Evolutionary conservation across 1,284 basidiomycete genomes (phyloP).

Genomic region (Puccinia hordei): DNA sequence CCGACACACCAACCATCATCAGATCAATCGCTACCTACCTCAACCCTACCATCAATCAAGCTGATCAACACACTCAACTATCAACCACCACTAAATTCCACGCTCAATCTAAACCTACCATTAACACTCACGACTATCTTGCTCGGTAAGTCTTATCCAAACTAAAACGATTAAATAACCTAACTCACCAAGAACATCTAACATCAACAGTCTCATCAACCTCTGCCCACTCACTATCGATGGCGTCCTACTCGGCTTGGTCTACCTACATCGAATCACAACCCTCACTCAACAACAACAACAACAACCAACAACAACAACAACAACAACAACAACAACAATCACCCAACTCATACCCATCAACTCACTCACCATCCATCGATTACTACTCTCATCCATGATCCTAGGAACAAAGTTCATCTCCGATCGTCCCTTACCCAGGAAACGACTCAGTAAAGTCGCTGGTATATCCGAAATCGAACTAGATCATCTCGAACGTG

Average conservation of each 20-base stretch:
- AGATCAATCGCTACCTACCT: neutral
- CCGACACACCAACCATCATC: neutral
- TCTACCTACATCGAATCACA: conserved; percentile 13
- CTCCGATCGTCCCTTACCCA: conserved; percentile 51
- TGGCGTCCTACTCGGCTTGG: conserved; percentile 12
- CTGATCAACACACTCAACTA: neutral
- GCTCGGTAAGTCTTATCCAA: neutral
- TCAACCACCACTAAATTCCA: conserved; percentile 19
- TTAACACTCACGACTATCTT: conserved; percentile 28
- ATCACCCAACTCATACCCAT: conserved; percentile 38
- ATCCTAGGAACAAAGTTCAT: conserved; percentile 53
- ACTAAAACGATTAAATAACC: neutral
- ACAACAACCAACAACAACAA: neutral
- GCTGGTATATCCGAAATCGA: conserved; percentile 53
- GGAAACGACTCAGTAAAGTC: conserved; percentile 52
- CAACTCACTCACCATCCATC: conserved; percentile 54
- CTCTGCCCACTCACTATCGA: conserved; percentile 31
- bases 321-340: neutral
- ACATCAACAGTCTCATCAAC: conserved; percentile 16
- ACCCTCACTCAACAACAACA: neutral
- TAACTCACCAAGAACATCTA: neutral
- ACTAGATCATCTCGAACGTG: conserved; percentile 52
- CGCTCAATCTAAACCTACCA: conserved; percentile 29
- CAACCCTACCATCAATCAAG: neutral
- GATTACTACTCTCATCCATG: conserved; percentile 53